A percentile compares a stretch with the other conserved stretches of the same genome.
Conservation (phyloP, 2,329 filamentous ascomycete genomes). For the Ascochyta rabiei region DNA sequence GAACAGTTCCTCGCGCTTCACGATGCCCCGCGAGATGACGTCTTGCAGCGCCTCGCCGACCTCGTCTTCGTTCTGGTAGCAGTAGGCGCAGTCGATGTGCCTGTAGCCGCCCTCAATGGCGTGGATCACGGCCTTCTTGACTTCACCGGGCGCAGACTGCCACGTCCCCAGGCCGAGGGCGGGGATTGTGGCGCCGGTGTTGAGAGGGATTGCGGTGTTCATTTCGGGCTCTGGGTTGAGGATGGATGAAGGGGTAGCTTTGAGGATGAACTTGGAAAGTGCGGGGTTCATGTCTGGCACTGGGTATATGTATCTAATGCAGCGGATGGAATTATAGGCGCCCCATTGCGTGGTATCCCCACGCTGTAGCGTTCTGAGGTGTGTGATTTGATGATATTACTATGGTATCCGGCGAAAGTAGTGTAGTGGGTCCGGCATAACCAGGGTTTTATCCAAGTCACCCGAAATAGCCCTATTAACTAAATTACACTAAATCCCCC, state of each 20-base stretch:
- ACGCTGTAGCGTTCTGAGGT: conserved; percentile 13
- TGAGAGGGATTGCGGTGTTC: conserved; percentile 48
- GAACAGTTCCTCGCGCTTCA: conserved; percentile 80
- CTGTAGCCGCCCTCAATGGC: conserved; percentile 57
- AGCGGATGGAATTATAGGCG: conserved; percentile 15
- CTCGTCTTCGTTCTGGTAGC: conserved; percentile 82
- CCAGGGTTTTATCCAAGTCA: no score
- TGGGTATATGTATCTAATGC: conserved; percentile 36
- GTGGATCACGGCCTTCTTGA: conserved; percentile 55
- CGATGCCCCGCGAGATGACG: conserved; percentile 69
- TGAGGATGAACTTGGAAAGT: conserved; percentile 49
- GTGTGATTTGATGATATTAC: no score
- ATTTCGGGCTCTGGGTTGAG: conserved; percentile 47
- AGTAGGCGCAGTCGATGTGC: conserved; percentile 74
- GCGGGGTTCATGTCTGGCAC: conserved; percentile 44
- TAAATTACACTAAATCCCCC: no score
- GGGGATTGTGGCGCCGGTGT: conserved; percentile 49
- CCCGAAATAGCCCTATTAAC: no score
- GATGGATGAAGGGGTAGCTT: conserved; percentile 44
- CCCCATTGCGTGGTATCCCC: conserved; percentile 14
- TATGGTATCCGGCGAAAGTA: no score
- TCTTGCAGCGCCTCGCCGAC: conserved; percentile 79
- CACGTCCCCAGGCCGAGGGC: conserved; percentile 49
- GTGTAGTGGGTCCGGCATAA: no score
- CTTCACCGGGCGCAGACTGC: conserved; percentile 52